These are phyloP conservation scores for Cercospora sojina DNA, from an alignment of 2,329 filamentous ascomycete genomes.

Conservation along the genomic window DNA sequence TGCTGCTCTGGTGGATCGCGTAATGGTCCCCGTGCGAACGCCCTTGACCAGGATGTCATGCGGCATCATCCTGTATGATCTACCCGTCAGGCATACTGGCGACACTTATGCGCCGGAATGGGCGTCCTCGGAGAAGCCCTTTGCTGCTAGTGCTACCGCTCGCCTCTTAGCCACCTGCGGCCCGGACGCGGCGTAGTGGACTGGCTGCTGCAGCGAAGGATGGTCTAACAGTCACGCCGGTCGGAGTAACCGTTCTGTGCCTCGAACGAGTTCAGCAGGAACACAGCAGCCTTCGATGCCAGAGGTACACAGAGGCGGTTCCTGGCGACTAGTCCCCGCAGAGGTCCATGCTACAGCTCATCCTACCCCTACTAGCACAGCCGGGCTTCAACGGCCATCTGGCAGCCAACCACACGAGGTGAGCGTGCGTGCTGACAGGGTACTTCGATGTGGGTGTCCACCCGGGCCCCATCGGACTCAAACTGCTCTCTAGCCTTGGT, in stretches of 20 bases:
- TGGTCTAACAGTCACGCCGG: slow-evolving; percentile 19
- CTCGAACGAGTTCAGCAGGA: slow-evolving; percentile 24
- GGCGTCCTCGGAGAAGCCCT: slow-evolving; percentile 13
- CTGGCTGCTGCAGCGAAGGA: slow-evolving; percentile 16
- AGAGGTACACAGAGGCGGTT: slow-evolving; percentile 31
- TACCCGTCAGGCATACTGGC: slow-evolving; percentile 5
- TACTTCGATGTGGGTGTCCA: slow-evolving; percentile 24
- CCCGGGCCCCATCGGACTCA: slow-evolving; percentile 32
- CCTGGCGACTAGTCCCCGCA: slow-evolving; percentile 34
- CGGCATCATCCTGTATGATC: slow-evolving; percentile 19
- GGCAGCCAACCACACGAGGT: slow-evolving; percentile 35
- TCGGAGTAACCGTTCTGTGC: slow-evolving; percentile 17
- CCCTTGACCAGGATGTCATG: slow-evolving; percentile 17
- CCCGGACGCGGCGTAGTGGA: slow-evolving; percentile 15
- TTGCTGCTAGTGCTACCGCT: slow-evolving; percentile 6
- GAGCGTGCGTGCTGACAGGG: slow-evolving; percentile 31
- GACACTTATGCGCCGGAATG: slow-evolving; percentile 4
- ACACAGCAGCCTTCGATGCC: slow-evolving; percentile 29
- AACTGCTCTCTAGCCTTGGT: slow-evolving; percentile 37
- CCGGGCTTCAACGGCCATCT: slow-evolving; percentile 33
- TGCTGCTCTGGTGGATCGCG: slow-evolving; percentile 18
- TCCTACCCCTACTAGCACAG: slow-evolving; percentile 30
- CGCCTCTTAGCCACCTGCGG: slow-evolving; percentile 15
- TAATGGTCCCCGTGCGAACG: slow-evolving; percentile 19
- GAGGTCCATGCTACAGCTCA: slow-evolving; percentile 31